Percentiles rank a stretch among this genome's conserved stretches.
phyloP scores from a whole-genome alignment of 176 grass and related monocot genomes.

The Stipa capillata region DNA sequence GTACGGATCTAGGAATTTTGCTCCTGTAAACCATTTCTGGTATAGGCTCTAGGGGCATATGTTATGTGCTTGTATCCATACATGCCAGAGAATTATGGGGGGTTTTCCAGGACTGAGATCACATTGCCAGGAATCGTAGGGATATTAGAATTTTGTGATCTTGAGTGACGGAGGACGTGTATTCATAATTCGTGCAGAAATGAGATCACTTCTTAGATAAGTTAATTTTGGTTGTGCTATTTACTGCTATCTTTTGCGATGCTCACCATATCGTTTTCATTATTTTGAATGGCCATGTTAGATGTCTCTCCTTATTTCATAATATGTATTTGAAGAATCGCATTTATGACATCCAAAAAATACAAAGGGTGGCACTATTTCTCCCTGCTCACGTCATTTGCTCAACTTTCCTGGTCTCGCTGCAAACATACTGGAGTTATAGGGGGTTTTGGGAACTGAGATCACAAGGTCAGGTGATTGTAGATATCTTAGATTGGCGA shows the following conservation, averaged over 20 bases:
- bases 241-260: background rate
- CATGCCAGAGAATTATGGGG: background rate
- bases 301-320: background rate
- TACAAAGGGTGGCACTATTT: background rate
- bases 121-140: background rate
- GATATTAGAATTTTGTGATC: background rate
- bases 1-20: background rate
- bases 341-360: background rate
- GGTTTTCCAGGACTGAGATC: background rate
- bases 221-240: background rate
- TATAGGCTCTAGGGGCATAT: background rate
- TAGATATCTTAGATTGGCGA: too few relatives aligned
- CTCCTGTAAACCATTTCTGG: too few relatives aligned
- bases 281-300: background rate
- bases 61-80: background rate
- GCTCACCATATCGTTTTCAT: background rate
- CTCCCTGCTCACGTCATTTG: background rate
- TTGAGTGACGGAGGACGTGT: background rate
- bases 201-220: background rate
- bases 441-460: background rate
- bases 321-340: background rate
- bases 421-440: background rate
- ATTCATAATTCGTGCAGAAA: background rate
- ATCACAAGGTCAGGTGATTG: too few relatives aligned
- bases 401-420: background rate